Evolutionary conservation across 108 stramenopile genomes (phyloP), one percentile per base, ranked within the genome.

Genomic region (Skeletonema costatum): DNA sequence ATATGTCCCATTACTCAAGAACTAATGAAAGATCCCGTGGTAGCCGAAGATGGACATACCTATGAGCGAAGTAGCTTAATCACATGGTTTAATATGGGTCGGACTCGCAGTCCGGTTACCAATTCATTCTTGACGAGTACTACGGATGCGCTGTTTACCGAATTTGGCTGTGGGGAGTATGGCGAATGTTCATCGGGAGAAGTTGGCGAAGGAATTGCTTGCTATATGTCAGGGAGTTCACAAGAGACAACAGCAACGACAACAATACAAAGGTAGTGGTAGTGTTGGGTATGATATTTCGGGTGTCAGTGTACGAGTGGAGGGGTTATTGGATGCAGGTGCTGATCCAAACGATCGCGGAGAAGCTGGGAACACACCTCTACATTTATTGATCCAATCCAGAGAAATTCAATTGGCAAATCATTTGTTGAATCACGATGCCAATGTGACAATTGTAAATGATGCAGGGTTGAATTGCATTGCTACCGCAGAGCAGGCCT

Each of bases 41-140:
- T 82, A 3, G 80, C 78, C 53, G 29, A 72, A 31, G 77, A 86
- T 64, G 89, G 89, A 5, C 85, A 90, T 48, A 87, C 80, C 64
- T 90, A 85, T 74, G 89, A 90, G 44, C 84, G 89, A 1, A 60
- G 59, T 12, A 79, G 77, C 0, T 36, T 83, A 3, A 31, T 74
- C 12, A 74, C 73, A 39, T 83, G 82, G 82, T 79, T 83, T 33
- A 30, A 46, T 36, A 75, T 71, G 78, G 82, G 82, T 9, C 29
- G 64, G 11, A 67, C 31, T 36, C 66, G 82, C 7, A 69, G 66
- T 58, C 82, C 82, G 19, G 82, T 83, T 12, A 83, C 82, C 51
- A 83, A 83, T 29, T 76, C 75, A 3, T 36, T 83, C 12, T 42
- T 83, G 53, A 50, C 44, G 12, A 51, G 66, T 71, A 75, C 70